Percentiles rank a stretch among this genome's conserved stretches.
Evolutionary conservation across 345 rosid genomes (phyloP).

Genomic region (Eucalyptus microcorys): DNA sequence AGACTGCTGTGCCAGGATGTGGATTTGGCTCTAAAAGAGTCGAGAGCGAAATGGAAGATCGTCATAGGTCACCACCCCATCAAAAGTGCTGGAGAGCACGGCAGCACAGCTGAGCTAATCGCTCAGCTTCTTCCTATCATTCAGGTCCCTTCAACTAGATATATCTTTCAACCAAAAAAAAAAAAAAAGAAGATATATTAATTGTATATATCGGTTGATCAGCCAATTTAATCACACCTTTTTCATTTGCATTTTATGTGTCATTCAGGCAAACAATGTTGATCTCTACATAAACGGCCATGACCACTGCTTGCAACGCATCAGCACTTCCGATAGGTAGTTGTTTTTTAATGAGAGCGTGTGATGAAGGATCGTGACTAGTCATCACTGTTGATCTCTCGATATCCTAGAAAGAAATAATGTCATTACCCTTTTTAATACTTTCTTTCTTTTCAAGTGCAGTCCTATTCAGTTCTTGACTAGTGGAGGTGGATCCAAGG

Average conservation of each 20-base stretch:
- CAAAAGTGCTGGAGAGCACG: slow-evolving; percentile 36
- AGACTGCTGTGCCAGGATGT: slow-evolving; percentile 2
- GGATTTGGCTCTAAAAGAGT: slow-evolving; percentile 18
- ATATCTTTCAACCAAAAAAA: neutral
- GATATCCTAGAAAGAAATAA: neutral
- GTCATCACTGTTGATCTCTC: neutral
- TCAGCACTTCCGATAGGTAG: slow-evolving; percentile 22
- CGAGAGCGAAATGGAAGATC: slow-evolving; percentile 34
- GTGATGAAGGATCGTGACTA: neutral
- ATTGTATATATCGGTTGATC: neutral
- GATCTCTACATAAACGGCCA: slow-evolving; percentile 43
- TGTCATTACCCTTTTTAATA: neutral
- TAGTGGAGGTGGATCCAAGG: slow-evolving; percentile 87
- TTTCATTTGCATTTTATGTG: neutral
- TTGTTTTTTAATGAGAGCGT: neutral
- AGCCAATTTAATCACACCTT: neutral
- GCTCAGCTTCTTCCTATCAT: slow-evolving; percentile 23
- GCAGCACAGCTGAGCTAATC: slow-evolving; percentile 19
- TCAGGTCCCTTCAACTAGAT: slow-evolving; percentile 3
- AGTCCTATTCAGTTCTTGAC: slow-evolving; percentile 54
- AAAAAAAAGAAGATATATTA: neutral
- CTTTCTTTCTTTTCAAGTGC: neutral
- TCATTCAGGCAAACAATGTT: slow-evolving; percentile 19
- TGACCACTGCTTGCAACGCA: slow-evolving; percentile 39
- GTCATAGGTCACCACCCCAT: slow-evolving; percentile 46